Base-by-base conservation (phyloP, 2,329 filamentous ascomycete species). In the Leptosphaerulina australis region DNA sequence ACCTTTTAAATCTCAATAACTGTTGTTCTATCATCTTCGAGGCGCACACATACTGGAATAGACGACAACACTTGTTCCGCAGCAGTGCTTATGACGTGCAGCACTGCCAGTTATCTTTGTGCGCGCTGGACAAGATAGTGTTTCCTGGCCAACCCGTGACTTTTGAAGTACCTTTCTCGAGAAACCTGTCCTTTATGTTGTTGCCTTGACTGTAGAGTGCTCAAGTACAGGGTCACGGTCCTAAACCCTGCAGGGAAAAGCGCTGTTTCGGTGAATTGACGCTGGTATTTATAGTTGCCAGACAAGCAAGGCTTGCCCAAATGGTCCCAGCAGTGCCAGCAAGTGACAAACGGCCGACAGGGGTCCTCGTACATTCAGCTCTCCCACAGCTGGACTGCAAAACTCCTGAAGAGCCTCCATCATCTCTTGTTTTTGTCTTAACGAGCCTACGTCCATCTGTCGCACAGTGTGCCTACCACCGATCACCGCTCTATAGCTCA, bases 261-360 rank as follows among this genome's bases (percentile, higher is more conserved):
- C 37, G 54, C 49, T 35, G 54, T 20, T n/a, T 44, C 36, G 41
- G 49, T 56, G 55, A 56, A 50, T 55, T 50, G 43, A 50, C 37
- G 47, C 38, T 50, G 50, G 43, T 62, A 58, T 59, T 58, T 63
- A 58, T 60, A 59, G 55, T 44, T 47, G 56, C 52, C 50, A 53
- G 54, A 36, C 53, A 48, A 33, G 49, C 44, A 50, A 46, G 43
- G 46, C 51, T 43, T 51, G 41, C 41, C 36, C 39, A 38, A 40
- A 41, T 39, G 43, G 40, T 47, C 33, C 37, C 45, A 39, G 47
- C 40, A 34, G 35, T 53, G 50, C 49, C 50, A 57, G 36, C 48
- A 51, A 51, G 48, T 53, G 43, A 51, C 50, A 54, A 45, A 54
- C 46, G 47, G 47, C 25, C 36, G 47, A 48, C 41, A 58, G 51